These are phyloP conservation scores for Hypoxylon lenormandii DNA, from an alignment of 495 filamentous ascomycete genomes.

Conservation along the genomic window DNA sequence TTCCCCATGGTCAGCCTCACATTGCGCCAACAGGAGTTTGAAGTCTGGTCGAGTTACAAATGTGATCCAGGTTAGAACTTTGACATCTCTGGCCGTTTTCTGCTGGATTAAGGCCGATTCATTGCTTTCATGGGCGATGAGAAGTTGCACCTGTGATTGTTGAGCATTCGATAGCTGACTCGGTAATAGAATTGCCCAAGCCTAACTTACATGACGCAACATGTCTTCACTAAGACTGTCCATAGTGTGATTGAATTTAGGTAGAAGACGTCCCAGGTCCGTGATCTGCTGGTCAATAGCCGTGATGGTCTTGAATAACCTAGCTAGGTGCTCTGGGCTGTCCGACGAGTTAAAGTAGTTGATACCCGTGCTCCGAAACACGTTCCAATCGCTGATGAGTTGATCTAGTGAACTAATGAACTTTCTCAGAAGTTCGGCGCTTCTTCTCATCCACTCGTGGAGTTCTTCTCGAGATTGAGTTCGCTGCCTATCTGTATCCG, in stretches of 20 bases:
- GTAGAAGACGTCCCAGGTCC: background rate
- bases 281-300: background rate
- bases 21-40: background rate
- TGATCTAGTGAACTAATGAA: background rate
- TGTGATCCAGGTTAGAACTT: constrained; percentile 23
- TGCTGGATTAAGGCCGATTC: constrained; percentile 19
- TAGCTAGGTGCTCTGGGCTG: background rate
- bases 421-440: constrained; percentile 6
- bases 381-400: constrained; percentile 9
- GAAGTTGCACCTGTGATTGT: constrained; percentile 8
- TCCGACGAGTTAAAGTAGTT: constrained; percentile 9
- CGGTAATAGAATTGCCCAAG: background rate
- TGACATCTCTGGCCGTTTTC: constrained; percentile 12
- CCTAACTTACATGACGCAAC: constrained; percentile 1
- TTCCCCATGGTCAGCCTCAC: background rate
- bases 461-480: constrained; percentile 4
- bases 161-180: background rate
- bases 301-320: background rate
- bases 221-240: background rate
- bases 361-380: constrained; percentile 2
- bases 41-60: constrained; percentile 10
- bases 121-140: constrained; percentile 15
- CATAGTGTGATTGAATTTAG: background rate
- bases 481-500: constrained; percentile 1
- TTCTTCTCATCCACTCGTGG: constrained; percentile 22